Percentiles rank a stretch among this genome's conserved stretches.
Conservation (phyloP, 768 basidiomycete species). For the Jaapia argillacea region DNA sequence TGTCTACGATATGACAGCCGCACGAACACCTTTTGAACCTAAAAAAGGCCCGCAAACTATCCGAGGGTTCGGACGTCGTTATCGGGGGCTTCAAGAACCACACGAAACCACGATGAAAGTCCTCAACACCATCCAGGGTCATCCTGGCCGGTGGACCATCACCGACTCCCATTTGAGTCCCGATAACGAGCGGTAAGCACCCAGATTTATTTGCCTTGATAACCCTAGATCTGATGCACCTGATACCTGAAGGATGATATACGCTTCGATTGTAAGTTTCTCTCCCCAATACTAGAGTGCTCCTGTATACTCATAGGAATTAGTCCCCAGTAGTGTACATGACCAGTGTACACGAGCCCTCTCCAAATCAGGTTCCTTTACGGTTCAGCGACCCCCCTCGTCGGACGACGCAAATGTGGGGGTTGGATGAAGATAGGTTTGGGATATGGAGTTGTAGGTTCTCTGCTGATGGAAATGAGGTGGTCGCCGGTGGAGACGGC, state of each 20-base stretch:
- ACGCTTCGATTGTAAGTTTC: slow-evolving; percentile 71
- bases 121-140: slow-evolving; percentile 63
- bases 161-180: slow-evolving; percentile 90
- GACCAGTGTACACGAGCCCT: slow-evolving; percentile 60
- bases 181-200: slow-evolving; percentile 68
- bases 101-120: slow-evolving; percentile 35
- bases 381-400: slow-evolving; percentile 23
- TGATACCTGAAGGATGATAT: slow-evolving; percentile 60
- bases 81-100: too few relatives aligned
- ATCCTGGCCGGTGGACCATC: slow-evolving; percentile 82
- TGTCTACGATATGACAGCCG: slow-evolving; percentile 69
- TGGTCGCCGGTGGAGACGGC: slow-evolving; percentile 85
- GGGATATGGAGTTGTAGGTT: slow-evolving; percentile 94
- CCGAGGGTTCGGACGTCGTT: too few relatives aligned
- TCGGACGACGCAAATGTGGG: slow-evolving; percentile 22
- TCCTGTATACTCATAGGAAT: slow-evolving; percentile 4
- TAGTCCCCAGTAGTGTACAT: slow-evolving; percentile 68
- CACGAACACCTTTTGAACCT: slow-evolving; percentile 24
- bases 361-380: slow-evolving; percentile 53
- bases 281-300: background rate
- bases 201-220: slow-evolving; percentile 1
- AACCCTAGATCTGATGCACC: slow-evolving; percentile 4
- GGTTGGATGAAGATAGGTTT: slow-evolving; percentile 36
- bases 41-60: too few relatives aligned
- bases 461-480: slow-evolving; percentile 92